Evolutionary conservation across 2,329 filamentous ascomycete genomes (phyloP).

Genomic region (Corynespora cassiicola): DNA sequence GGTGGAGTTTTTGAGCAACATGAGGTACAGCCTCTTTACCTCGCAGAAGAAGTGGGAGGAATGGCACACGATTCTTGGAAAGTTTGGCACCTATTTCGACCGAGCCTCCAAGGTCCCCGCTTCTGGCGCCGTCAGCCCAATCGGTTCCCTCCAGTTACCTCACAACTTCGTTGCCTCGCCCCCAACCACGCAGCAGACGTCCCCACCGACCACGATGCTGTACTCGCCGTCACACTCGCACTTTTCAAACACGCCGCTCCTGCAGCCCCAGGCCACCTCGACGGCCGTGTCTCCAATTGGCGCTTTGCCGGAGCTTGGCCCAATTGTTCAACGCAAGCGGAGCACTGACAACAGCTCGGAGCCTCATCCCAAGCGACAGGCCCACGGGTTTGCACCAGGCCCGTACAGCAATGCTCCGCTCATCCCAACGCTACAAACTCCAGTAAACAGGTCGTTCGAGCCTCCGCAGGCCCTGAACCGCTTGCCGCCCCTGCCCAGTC

Average conservation of each 20-base stretch:
- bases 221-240: constrained; percentile 52
- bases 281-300: constrained; percentile 53
- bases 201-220: constrained; percentile 53
- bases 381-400: constrained; percentile 42
- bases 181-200: constrained; percentile 57
- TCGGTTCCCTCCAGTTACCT: constrained; percentile 45
- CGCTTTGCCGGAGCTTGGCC: constrained; percentile 49
- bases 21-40: constrained; percentile 90
- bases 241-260: constrained; percentile 47
- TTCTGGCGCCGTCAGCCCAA: constrained; percentile 45
- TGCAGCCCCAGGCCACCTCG: constrained; percentile 49
- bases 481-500: constrained; percentile 73
- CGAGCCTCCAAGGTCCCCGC: constrained; percentile 62
- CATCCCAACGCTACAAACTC: constrained; percentile 43
- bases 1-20: constrained; percentile 98
- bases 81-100: constrained; percentile 84
- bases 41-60: constrained; percentile 85
- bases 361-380: constrained; percentile 62
- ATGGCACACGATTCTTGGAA: constrained; percentile 83
- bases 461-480: constrained; percentile 49
- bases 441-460: constrained; percentile 40
- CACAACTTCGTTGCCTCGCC: constrained; percentile 57
- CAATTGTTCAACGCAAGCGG: constrained; percentile 60
- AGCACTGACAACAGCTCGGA: constrained; percentile 63
- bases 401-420: constrained; percentile 43